Evolutionary conservation across 1,284 basidiomycete genomes (phyloP).

Genomic region (Rhodotorula glutinis): DNA sequence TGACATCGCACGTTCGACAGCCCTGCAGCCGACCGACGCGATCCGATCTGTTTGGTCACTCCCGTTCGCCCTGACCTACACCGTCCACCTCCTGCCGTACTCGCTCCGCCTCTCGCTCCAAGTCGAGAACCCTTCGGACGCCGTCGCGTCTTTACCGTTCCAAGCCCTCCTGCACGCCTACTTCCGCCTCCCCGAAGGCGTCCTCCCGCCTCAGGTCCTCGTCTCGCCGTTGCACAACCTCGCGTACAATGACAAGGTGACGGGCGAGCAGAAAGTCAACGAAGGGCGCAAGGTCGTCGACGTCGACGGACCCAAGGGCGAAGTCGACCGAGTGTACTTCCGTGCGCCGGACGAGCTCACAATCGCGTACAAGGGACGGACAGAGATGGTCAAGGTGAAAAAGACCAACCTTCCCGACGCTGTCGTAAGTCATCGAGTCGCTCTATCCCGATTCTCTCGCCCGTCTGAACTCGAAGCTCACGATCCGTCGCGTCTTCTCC

Average conservation of each 20-base stretch:
- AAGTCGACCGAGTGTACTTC: conserved; percentile 45
- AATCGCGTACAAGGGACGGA: conserved; percentile 21
- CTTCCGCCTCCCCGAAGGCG: conserved; percentile 44
- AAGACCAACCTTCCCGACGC: conserved; percentile 10
- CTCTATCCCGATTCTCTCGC: conserved; percentile 3
- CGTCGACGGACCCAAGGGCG: conserved; percentile 40
- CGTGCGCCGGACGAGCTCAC: conserved; percentile 35
- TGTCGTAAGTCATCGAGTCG: conserved; percentile 1
- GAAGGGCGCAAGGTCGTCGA: conserved; percentile 35
- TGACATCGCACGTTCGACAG: conserved; percentile 11
- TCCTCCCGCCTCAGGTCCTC: conserved; percentile 29
- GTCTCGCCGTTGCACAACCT: conserved; percentile 39
- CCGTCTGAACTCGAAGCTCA: background rate
- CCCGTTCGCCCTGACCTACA: conserved; percentile 43
- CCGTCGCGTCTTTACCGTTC: conserved; percentile 44
- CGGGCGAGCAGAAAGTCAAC: conserved; percentile 11
- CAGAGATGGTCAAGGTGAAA: conserved; percentile 14
- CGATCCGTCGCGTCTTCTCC: background rate
- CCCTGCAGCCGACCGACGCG: conserved; percentile 25
- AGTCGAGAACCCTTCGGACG: conserved; percentile 23
- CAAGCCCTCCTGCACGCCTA: conserved; percentile 51
- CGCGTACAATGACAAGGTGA: conserved; percentile 43
- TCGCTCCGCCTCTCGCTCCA: conserved; percentile 19
- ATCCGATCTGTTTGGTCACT: conserved; percentile 19
- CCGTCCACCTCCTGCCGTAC: conserved; percentile 40